These are phyloP conservation scores for Diaporthe vaccinii DNA, from an alignment of 2,329 filamentous ascomycete species.

Conservation along the genomic window DNA sequence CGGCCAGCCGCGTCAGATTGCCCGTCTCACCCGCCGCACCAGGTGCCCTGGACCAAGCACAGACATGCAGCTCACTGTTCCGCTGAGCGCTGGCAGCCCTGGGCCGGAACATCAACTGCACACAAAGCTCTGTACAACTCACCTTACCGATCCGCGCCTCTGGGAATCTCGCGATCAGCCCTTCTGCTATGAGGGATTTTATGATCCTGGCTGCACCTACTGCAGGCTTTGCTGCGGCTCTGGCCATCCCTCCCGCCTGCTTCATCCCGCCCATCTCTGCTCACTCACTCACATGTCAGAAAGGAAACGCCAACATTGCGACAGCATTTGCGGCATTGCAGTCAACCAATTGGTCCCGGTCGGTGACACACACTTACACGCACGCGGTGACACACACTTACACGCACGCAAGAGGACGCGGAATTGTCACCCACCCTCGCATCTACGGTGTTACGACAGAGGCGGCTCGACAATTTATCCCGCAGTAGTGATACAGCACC, in stretches of 20 bases:
- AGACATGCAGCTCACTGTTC: background rate
- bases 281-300: slow-evolving; percentile 23
- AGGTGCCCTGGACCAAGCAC: background rate
- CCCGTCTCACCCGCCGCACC: slow-evolving; percentile 28
- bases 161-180: slow-evolving; percentile 19
- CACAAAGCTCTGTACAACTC: slow-evolving; percentile 5
- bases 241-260: background rate
- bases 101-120: slow-evolving; percentile 1
- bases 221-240: slow-evolving; percentile 29
- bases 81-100: slow-evolving; percentile 12
- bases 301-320: background rate
- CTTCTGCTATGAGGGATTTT: slow-evolving; percentile 34
- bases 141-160: slow-evolving; percentile 20
- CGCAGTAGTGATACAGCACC: slow-evolving; percentile 19
- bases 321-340: slow-evolving; percentile 1
- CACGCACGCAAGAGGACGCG: background rate
- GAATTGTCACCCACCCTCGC: slow-evolving; percentile 18
- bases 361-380: background rate
- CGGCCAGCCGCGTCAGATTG: slow-evolving; percentile 35
- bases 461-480: slow-evolving; percentile 25
- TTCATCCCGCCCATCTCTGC: background rate
- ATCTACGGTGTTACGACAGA: background rate
- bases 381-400: background rate
- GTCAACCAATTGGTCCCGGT: slow-evolving; percentile 5
- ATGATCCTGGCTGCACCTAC: slow-evolving; percentile 12